Evolutionary conservation across 176 grass and related monocot genomes (phyloP), one percentile per base, ranked within the genome.

Genomic region (Phoenix roebelenii): DNA sequence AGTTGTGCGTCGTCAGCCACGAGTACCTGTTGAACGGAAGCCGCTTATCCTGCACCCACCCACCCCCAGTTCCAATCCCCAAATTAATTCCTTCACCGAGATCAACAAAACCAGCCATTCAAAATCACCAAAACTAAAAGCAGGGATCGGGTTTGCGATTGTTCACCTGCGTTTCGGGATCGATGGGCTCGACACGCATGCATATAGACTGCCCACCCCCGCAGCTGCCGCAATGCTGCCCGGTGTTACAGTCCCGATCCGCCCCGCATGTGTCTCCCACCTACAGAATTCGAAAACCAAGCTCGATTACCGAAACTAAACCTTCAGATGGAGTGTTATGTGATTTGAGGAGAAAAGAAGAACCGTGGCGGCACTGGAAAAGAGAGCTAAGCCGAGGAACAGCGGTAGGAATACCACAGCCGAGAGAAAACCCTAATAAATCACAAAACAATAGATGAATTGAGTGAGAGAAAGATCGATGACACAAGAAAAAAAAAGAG

Each of bases 1-100:
- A 97, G 81, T 97, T 97, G 76, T 97, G 93, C 25, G 93, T 97
- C 18, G 93, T 91, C 48, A 97, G 84, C 93, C 93, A 97, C 23
- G 83, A 64, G 81, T 91, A 97, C 35, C 15, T 57, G 63, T 97
- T 91, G 72, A 97, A 97, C 5, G 84, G 58, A 5, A 97, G 54
- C 0, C 16, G 66, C 3, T 72, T 77, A 1, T 76, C 74, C 80
- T 89, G 66, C 24, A 10, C 25, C 17, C 12, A 44, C 35, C 20
- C 20, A 28, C 0, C 16, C 28, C 65, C 56, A 54, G 60, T 29
- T 25, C 15, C 22, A 52, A 54, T 15, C 6, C 24, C 35, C 10
- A 44, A 44, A 44, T 44, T 2, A 44, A 44, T 44, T 44, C 35
- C 10, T 44, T 44, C 35, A 12, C 35, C 7, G 7, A 10, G 35